Conservation (phyloP, 2,329 filamentous ascomycete species). For the Aspergillus latus region DNA sequence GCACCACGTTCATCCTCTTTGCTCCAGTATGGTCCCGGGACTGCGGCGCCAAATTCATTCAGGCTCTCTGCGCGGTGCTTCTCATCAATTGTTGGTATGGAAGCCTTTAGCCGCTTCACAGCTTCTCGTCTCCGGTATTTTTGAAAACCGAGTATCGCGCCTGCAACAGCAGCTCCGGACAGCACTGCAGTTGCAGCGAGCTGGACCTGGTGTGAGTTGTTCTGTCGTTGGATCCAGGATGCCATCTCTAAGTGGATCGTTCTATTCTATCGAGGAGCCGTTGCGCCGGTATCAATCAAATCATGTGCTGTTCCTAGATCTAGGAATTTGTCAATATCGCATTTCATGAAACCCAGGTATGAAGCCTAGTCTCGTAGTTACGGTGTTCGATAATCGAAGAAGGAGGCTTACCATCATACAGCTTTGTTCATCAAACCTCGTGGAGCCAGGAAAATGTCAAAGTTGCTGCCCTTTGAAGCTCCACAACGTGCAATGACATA, state of each 20-base stretch:
- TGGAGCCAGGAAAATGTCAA: neutral
- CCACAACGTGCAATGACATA: slow-evolving; percentile 4
- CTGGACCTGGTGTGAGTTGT: slow-evolving; percentile 42
- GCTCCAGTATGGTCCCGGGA: slow-evolving; percentile 31
- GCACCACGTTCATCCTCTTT: slow-evolving; percentile 60
- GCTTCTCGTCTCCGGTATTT: slow-evolving; percentile 55
- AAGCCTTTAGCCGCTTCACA: slow-evolving; percentile 59
- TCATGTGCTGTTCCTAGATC: neutral
- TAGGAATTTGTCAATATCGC: neutral
- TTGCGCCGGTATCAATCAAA: neutral
- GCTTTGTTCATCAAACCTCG: neutral
- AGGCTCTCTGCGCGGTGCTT: slow-evolving; percentile 54
- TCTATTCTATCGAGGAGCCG: neutral
- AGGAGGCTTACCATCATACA: slow-evolving; percentile 8
- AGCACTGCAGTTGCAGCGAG: slow-evolving; percentile 45
- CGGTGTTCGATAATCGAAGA: neutral
- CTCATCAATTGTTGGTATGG: slow-evolving; percentile 58
- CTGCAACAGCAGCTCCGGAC: slow-evolving; percentile 46
- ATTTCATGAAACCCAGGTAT: neutral
- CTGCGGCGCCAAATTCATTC: slow-evolving; percentile 50
- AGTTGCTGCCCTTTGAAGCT: neutral
- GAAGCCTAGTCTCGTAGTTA: no score
- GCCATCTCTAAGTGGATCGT: slow-evolving; percentile 33
- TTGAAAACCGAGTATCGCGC: slow-evolving; percentile 59
- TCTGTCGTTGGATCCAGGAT: slow-evolving; percentile 46